phyloP scores from a whole-genome alignment of 768 basidiomycete species.

The Podaxis sp. region DNA sequence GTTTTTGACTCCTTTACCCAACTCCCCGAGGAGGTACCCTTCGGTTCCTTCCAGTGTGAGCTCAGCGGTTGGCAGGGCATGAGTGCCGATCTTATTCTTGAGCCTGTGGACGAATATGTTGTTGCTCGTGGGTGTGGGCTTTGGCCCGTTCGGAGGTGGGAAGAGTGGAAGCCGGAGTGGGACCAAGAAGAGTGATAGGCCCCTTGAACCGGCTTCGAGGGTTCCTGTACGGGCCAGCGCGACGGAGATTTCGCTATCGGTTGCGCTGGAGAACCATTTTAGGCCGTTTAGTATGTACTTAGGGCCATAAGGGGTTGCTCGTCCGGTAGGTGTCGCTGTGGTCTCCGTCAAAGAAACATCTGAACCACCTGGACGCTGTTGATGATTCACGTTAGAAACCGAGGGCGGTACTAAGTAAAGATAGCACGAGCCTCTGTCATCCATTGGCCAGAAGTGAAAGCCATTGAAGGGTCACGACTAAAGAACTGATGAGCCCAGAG shows the following conservation, averaged over 20 bases:
- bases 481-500: not conserved
- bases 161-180: constrained; percentile 61
- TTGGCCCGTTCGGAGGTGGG: constrained; percentile 37
- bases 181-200: constrained; percentile 73
- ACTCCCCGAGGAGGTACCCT: constrained; percentile 61
- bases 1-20: constrained; percentile 61
- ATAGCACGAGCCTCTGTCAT: constrained; percentile 64
- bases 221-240: constrained; percentile 74
- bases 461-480: constrained; percentile 60
- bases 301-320: constrained; percentile 41
- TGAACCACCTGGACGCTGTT: constrained; percentile 68
- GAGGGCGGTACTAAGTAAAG: constrained; percentile 28
- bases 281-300: constrained; percentile 64
- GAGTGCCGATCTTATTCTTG: constrained; percentile 80
- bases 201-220: constrained; percentile 53
- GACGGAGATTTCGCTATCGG: constrained; percentile 70
- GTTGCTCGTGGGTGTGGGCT: constrained; percentile 53
- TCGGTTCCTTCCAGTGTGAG: constrained; percentile 58
- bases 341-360: constrained; percentile 78
- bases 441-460: constrained; percentile 81
- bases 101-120: constrained; percentile 69
- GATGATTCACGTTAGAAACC: constrained; percentile 31
- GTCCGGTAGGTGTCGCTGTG: constrained; percentile 41
- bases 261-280: constrained; percentile 86
- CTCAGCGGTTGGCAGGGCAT: constrained; percentile 74